These are phyloP conservation scores for Tolypocladium pustulatum DNA, from an alignment of 2,329 filamentous ascomycete species.

Conservation along the genomic window DNA sequence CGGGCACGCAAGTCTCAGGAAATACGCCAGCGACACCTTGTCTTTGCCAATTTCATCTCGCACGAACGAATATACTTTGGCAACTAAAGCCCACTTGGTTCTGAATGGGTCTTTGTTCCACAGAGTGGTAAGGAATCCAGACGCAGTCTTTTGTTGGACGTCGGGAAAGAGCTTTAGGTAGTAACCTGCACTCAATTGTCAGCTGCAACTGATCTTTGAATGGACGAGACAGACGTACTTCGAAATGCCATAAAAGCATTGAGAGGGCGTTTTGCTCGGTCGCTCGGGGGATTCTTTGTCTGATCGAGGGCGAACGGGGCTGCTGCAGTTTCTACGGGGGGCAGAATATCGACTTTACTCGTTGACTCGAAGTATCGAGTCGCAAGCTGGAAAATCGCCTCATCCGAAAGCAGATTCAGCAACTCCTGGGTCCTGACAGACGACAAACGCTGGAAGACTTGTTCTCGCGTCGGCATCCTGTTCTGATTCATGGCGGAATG, in stretches of 20 bases:
- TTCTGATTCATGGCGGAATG: neutral
- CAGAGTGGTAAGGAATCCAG: slow-evolving; percentile 33
- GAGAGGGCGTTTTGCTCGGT: slow-evolving; percentile 15
- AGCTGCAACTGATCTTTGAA: neutral
- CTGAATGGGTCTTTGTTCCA: slow-evolving; percentile 40
- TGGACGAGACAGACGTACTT: slow-evolving; percentile 9
- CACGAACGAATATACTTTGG: slow-evolving; percentile 44
- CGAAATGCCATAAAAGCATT: slow-evolving; percentile 24
- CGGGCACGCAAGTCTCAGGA: slow-evolving; percentile 32
- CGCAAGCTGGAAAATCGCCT: slow-evolving; percentile 10
- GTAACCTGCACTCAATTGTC: slow-evolving; percentile 25
- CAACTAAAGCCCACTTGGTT: slow-evolving; percentile 39
- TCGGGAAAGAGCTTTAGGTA: slow-evolving; percentile 34
- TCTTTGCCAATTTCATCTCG: slow-evolving; percentile 37
- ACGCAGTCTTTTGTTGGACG: slow-evolving; percentile 41
- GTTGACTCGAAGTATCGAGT: slow-evolving; percentile 6
- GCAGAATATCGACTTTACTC: neutral
- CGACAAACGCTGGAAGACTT: slow-evolving; percentile 8
- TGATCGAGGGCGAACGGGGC: neutral
- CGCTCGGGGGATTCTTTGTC: neutral
- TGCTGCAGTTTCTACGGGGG: neutral
- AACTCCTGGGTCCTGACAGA: slow-evolving; percentile 7
- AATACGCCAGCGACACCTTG: slow-evolving; percentile 33
- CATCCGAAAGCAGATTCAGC: slow-evolving; percentile 9
- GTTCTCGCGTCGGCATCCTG: slow-evolving; percentile 8